A percentile compares a stretch with the other conserved stretches of the same genome.
Evolutionary conservation across 208 protist species (phyloP).

Genomic region (Acanthamoeba triangularis): DNA sequence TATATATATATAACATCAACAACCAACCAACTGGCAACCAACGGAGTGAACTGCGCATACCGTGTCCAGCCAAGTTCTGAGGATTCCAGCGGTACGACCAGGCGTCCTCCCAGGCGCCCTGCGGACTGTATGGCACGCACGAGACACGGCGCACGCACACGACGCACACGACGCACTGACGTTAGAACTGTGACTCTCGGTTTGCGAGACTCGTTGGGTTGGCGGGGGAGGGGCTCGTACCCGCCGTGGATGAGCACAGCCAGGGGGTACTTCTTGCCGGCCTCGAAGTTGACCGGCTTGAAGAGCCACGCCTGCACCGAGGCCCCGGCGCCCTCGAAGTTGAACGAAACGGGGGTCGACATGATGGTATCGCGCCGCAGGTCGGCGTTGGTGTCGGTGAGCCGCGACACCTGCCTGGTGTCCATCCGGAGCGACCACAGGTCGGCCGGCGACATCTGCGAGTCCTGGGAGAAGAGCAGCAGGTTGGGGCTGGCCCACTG

Average conservation of each 20-base stretch:
- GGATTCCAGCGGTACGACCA: slow-evolving; percentile 79
- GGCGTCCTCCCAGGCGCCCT: slow-evolving; percentile 47
- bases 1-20: too few species aligned
- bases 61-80: neutral
- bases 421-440: neutral
- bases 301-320: slow-evolving; percentile 77
- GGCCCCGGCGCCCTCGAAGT: slow-evolving; percentile 65
- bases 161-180: neutral
- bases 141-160: too few species aligned
- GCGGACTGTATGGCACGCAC: neutral
- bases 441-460: neutral
- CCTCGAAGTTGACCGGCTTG: slow-evolving; percentile 74
- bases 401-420: neutral
- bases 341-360: slow-evolving; percentile 20
- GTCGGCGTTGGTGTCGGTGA: slow-evolving; percentile 10
- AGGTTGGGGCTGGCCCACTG: neutral
- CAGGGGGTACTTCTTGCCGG: slow-evolving; percentile 72
- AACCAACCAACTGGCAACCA: too few species aligned
- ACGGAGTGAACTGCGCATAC: neutral
- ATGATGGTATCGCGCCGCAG: neutral
- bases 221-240: neutral
- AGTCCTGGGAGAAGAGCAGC: slow-evolving; percentile 9
- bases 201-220: neutral
- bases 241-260: slow-evolving; percentile 80
- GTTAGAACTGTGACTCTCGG: too few species aligned